Percentiles rank a stretch among this genome's conserved stretches.
phyloP scores from a whole-genome alignment of 2,329 filamentous ascomycete genomes.

The Eutypa lata region DNA sequence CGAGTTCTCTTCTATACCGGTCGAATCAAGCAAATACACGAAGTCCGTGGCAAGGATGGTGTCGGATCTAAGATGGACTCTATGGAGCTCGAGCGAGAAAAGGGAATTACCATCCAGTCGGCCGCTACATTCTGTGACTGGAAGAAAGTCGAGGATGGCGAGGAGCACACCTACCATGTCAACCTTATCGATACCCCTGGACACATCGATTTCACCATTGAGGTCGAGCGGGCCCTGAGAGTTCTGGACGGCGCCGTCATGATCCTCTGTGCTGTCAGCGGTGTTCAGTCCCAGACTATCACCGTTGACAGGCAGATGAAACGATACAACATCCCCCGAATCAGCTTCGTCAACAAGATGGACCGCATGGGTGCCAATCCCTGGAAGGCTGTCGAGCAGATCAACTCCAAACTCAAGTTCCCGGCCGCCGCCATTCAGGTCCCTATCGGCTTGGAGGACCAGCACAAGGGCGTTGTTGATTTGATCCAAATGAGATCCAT shows the following conservation, averaged over 20 bases:
- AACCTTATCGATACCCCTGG: conserved; percentile 98
- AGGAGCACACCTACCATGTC: conserved; percentile 91
- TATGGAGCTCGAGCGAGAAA: conserved; percentile 97
- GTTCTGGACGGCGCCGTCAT: conserved; percentile 96
- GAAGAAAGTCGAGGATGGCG: conserved; percentile 79
- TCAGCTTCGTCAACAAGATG: conserved; percentile 99
- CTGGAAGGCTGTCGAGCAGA: conserved; percentile 96
- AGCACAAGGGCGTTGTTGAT: conserved; percentile 90
- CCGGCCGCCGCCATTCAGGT: conserved; percentile 91
- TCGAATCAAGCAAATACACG: conserved; percentile 94
- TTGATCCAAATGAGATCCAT: conserved; percentile 88
- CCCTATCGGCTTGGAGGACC: conserved; percentile 88
- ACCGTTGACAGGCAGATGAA: conserved; percentile 99
- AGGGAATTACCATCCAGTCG: conserved; percentile 98
- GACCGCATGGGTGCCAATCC: conserved; percentile 98
- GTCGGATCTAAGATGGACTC: conserved; percentile 99
- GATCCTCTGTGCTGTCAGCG: conserved; percentile 96
- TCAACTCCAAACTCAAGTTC: conserved; percentile 93
- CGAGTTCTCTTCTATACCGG: conserved; percentile 98
- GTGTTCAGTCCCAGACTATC: conserved; percentile 96
- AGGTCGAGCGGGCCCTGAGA: conserved; percentile 91
- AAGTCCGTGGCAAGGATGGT: conserved; percentile 90
- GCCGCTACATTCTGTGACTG: conserved; percentile 98
- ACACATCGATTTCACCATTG: conserved; percentile 98
- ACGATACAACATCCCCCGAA: conserved; percentile 91